phyloP scores from a whole-genome alignment of 73 alveolate genomes.

The Tetrahymena thermophila region DNA sequence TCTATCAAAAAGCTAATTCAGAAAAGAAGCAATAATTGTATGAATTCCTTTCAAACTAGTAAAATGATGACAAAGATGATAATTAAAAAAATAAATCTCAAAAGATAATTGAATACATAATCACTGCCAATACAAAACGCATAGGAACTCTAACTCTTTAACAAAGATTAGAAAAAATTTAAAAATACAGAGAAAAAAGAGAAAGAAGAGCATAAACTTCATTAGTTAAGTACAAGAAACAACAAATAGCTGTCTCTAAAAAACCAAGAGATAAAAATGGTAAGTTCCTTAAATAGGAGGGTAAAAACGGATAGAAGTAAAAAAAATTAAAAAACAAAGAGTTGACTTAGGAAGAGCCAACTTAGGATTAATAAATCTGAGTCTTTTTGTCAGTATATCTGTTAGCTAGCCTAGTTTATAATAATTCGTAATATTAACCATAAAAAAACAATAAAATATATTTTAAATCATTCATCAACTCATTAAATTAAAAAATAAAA shows the following conservation, averaged over 20 bases:
- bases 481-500: too few relatives aligned
- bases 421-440: too few relatives aligned
- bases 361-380: not conserved
- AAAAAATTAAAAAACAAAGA: not conserved
- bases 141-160: not conserved
- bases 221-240: not conserved
- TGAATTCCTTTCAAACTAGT: not conserved
- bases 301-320: not conserved
- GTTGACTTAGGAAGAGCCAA: not conserved
- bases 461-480: too few relatives aligned
- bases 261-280: not conserved
- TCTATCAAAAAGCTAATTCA: not conserved
- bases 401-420: too few relatives aligned
- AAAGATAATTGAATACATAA: not conserved
- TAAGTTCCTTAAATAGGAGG: not conserved
- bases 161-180: not conserved
- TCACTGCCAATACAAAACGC: not conserved
- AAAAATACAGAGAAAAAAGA: not conserved
- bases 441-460: too few relatives aligned
- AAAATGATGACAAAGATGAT: not conserved
- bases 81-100: not conserved
- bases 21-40: not conserved
- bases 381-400: not conserved
- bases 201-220: not conserved
- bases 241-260: not conserved